Base-by-base conservation (phyloP, 2,329 filamentous ascomycete genomes). In the Verticillium nubilum region DNA sequence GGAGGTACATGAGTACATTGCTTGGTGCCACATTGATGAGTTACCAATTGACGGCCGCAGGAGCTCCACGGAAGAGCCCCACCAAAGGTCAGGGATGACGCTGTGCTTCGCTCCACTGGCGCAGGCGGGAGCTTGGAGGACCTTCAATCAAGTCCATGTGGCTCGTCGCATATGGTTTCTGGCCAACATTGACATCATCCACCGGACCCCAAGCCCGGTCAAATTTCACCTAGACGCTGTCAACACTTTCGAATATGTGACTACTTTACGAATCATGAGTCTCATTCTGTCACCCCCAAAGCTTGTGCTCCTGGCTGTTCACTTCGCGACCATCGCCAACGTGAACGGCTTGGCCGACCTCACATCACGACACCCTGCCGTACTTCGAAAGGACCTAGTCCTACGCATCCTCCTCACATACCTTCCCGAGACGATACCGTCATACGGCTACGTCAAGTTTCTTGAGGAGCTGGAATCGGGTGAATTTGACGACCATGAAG, bases 351-450 rank as follows among this genome's bases (percentile, higher is more conserved):
- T 95, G 61, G 80, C 82, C 59, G 78, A 77, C 58, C 77, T 95
- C 62, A 80, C 85, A 57, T 77, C 81, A 25, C 76, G 79, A 42
- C 77, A 89, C 65, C 73, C 75, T 58, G 76, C 81, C 58, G 79
- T 87, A 37, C 77, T 95, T 58, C 79, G 82, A 28, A 80, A 83
- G 52, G 85, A 89, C 59, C 76, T 92, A 15, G 70, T 91, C 26
- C 78, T 95, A 60, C 86, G 88, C 52, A 86, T 95, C 58, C 75
- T 96, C 25, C 80, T 96, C 53, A 91, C 88, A 23, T 91, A 88
- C 69, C 80, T 96, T 1, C 91, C 92, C 27, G 90, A 94, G 72
- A 87, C 83, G 52, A 69, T 86, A 5, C 82, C 83, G 5, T 86
- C 91, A 5, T 74, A 73, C n/a, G 70, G 78, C 53, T 93, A 93